phyloP scores from a whole-genome alignment of 2,329 filamentous ascomycete species.

The Helminthosporium solani region DNA sequence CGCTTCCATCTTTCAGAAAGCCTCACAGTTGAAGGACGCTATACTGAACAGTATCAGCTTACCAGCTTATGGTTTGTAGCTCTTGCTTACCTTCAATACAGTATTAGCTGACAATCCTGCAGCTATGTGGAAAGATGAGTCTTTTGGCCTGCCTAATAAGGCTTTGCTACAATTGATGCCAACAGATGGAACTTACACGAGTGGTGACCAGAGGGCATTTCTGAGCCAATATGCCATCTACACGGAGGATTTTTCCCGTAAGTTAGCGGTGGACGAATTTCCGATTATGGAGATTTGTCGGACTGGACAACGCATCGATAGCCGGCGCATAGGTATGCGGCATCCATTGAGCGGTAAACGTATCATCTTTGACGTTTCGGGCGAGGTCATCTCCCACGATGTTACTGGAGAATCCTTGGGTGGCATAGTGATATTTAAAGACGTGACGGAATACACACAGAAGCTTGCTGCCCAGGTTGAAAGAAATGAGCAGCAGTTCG shows the following conservation, averaged over 20 bases:
- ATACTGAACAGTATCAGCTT: constrained; percentile 73
- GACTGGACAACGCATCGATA: constrained; percentile 61
- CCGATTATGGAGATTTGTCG: constrained; percentile 66
- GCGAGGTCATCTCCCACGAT: constrained; percentile 67
- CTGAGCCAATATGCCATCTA: constrained; percentile 63
- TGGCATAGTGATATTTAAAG: constrained; percentile 69
- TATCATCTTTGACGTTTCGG: constrained; percentile 64
- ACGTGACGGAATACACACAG: constrained; percentile 69
- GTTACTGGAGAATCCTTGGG: constrained; percentile 70
- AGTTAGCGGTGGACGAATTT: constrained; percentile 60
- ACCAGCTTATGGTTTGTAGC: constrained; percentile 60
- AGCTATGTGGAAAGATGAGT: constrained; percentile 77
- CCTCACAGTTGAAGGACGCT: constrained; percentile 73
- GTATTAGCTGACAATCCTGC: constrained; percentile 6
- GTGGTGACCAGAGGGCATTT: constrained; percentile 52
- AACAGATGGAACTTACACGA: constrained; percentile 39
- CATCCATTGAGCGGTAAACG: constrained; percentile 55
- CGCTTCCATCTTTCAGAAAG: constrained; percentile 70
- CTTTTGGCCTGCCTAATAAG: constrained; percentile 71
- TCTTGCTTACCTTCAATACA: not conserved
- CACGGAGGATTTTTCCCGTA: constrained; percentile 64
- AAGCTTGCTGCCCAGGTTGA: constrained; percentile 69
- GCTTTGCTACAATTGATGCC: constrained; percentile 53
- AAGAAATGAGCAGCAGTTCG: constrained; percentile 72
- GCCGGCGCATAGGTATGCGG: constrained; percentile 61